A percentile compares a stretch with the other conserved stretches of the same genome.
These are phyloP conservation scores for Castanospermum australe DNA, from an alignment of 306 rosid genomes.

Conservation along the genomic window DNA sequence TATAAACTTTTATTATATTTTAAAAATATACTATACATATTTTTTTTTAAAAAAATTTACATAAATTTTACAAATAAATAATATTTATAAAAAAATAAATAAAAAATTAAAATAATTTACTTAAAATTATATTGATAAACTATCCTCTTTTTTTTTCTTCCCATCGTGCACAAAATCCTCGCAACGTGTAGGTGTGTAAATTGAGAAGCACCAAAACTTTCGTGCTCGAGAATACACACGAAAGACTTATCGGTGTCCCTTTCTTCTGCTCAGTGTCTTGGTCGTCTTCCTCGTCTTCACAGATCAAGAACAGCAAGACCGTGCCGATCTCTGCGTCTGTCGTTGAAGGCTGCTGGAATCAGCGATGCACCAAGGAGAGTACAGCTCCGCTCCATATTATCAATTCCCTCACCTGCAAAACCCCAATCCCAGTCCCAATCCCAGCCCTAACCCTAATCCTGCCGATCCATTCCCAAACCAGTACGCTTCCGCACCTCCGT, in stretches of 20 bases:
- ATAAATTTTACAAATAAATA: no score
- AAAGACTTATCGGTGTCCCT: background rate
- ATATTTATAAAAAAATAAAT: no score
- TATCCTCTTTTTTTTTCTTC: no score
- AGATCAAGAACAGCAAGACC: background rate
- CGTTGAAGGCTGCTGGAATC: background rate
- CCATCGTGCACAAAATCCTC: no score
- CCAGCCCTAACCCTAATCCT: slow-evolving; percentile 15
- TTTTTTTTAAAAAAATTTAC: no score
- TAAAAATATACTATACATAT: no score
- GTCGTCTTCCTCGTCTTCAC: background rate
- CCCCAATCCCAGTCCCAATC: slow-evolving; percentile 34
- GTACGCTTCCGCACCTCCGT: slow-evolving; percentile 73
- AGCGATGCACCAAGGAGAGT: slow-evolving; percentile 71
- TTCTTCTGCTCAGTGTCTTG: background rate
- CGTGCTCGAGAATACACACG: background rate
- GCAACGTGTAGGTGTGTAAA: background rate
- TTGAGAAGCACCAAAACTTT: background rate
- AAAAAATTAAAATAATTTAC: no score
- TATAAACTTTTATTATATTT: no score
- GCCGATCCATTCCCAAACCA: slow-evolving; percentile 45
- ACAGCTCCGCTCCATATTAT: slow-evolving; percentile 51
- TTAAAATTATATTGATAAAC: no score
- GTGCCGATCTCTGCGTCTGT: background rate
- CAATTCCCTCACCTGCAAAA: slow-evolving; percentile 43